Conservation (phyloP, 257 asterid species). For the Ocimum tenuiflorum region DNA sequence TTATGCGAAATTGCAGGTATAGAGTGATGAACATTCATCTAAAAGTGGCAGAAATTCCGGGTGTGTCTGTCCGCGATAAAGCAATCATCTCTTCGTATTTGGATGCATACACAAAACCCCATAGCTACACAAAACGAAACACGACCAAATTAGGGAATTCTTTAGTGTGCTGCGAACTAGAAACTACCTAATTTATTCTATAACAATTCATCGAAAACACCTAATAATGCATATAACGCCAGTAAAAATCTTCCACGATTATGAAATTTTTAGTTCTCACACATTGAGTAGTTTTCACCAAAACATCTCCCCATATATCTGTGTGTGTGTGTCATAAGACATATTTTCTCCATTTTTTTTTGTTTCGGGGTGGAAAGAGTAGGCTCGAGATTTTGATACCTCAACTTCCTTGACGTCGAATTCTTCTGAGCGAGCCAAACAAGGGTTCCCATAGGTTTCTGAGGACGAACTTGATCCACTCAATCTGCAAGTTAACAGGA, state of each 20-base stretch:
- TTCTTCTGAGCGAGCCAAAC: constrained; percentile 58
- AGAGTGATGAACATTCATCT: not conserved
- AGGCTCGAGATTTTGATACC: constrained; percentile 35
- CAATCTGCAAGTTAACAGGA: constrained; percentile 32
- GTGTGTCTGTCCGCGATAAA: constrained; percentile 45
- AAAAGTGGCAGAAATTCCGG: constrained; percentile 71
- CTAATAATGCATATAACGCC: too few species aligned
- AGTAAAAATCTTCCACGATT: too few species aligned
- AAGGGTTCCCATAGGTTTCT: constrained; percentile 80
- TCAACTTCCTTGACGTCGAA: constrained; percentile 80
- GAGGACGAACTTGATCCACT: constrained; percentile 84
- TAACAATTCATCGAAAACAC: too few species aligned
- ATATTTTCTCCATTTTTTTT: too few species aligned
- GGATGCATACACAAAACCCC: constrained; percentile 91
- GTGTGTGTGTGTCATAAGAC: too few species aligned
- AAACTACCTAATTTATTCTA: too few species aligned
- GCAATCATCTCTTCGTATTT: constrained; percentile 74
- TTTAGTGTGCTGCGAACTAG: too few species aligned
- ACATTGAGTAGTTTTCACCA: too few species aligned
- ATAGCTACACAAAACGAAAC: constrained; percentile 38
- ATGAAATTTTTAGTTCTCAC: too few species aligned
- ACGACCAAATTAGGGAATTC: too few species aligned
- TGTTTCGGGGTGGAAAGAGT: too few species aligned
- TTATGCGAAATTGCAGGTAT: not conserved
- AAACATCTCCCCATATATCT: too few species aligned